Evolutionary conservation across 208 protist genomes (phyloP), one percentile per base, ranked within the genome.

Genomic region (Trypanosoma boissoni): DNA sequence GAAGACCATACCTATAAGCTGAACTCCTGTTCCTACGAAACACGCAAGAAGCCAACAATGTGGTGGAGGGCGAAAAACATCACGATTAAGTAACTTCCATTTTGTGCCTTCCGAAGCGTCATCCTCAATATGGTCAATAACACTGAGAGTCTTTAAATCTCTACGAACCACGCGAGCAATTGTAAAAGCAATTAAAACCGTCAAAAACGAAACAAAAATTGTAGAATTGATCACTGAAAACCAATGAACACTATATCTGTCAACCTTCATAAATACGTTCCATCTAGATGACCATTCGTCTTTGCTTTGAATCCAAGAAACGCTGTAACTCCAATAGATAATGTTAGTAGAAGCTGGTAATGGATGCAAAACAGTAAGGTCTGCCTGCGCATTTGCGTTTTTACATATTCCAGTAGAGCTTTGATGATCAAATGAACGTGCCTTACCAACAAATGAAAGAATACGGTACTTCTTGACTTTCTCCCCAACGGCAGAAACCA

Each of bases 11-110:
- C 72, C 73, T 16, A 89, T 68, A 1, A 98, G 44, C 81, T 99
- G 97, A 12, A 80, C 43, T 44, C 97, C 97, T 59, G 80, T 83
- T 57, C 96, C 94, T 37, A 98, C 67, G 29, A 95, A 67, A n/a
- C 92, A 83, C 10, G 88, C 67, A 10, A 99, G 78, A 36, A 96
- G 37, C 50, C 84, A 73, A 12, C 78, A 57, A 39, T 86, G 55
- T 27, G 27, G 24, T n/a, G 97, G 97, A 3, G 91, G 64, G 16
- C 97, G 92, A 78, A 99, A 99, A 5, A 98, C 96, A 71, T 99
- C 97, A 28, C 94, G 96, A 61, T 87, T 80, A 10, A 99, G 79
- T 20, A 98, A 83, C 74, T 99, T 98, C 97, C 97, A 99, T 21
- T 80, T 77, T 20, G 75, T 89, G 31, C 93, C 83, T 51, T 96